Base-by-base conservation (phyloP, 2,329 filamentous ascomycete species). In the Fusarium xyrophilum region DNA sequence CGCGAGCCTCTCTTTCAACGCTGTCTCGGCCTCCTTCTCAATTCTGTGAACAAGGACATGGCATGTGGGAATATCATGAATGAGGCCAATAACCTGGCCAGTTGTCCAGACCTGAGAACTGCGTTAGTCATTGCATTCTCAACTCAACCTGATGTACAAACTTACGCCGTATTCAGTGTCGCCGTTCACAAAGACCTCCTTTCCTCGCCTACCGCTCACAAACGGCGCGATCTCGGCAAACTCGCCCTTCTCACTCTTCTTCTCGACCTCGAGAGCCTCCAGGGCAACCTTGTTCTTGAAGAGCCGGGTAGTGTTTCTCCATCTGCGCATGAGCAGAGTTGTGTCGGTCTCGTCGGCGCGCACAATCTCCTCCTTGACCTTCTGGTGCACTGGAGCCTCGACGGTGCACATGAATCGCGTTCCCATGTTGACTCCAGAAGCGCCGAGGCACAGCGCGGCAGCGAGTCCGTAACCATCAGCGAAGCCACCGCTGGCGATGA, bases 341-440 rank as follows among this genome's bases (percentile, higher is more conserved):
- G 96, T 99, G 79, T 98, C 93, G 25, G 91, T 93, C 84, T 99
- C 96, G 68, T 93, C 86, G 2, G 94, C 92, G 57, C 88, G 86
- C 52, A 97, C 93, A 75, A 99, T 99, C 71, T 91, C 86, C 79
- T 96, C 86, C 86, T 99, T 99, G 83, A 99, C 93, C 72, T 97
- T 97, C 50, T 88, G 78, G 81, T 99, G 96, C 68, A 99, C 92
- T 2, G 96, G 96, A 19, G 94, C 90, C 81, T 98, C 96, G 44
- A 95, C 85, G 1, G 96, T 98, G 82, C 91, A 95, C 92, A 99
- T 96, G 83, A 98, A 99, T 42, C 96, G 86, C 13, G 96, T 99
- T 60, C 96, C 96, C 96, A 99, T 99, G 82, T 99, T 99, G 82
- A 98, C 90, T 67, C 96, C 96, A 78, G 93, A 92, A 0, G 96